These are phyloP conservation scores for Thuja plicata DNA, from an alignment of 83 land plant species.

Conservation along the genomic window DNA sequence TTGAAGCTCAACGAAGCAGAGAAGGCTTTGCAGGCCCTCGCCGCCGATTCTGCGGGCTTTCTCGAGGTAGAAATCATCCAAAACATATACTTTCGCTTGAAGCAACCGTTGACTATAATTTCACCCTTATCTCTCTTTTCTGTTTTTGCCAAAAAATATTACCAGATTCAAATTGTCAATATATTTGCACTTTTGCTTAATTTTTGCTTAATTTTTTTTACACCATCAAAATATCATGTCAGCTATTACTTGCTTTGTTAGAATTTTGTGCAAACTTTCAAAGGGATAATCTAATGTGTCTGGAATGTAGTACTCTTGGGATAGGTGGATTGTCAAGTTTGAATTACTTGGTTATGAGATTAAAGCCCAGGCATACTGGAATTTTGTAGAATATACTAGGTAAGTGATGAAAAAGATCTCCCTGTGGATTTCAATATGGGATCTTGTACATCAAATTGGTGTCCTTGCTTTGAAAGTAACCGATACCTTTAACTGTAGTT, in stretches of 20 bases:
- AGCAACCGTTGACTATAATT: neutral
- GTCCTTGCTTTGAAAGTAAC: neutral
- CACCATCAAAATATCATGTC: neutral
- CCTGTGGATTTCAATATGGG: neutral
- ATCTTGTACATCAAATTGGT: neutral
- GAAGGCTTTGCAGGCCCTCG: slow-evolving; percentile 93
- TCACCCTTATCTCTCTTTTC: neutral
- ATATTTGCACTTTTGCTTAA: neutral
- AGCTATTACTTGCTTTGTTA: neutral
- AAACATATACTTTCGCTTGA: neutral
- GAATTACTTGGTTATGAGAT: neutral
- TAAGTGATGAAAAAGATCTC: too few relatives aligned
- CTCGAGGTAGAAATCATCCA: slow-evolving; percentile 65
- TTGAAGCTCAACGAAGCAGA: slow-evolving; percentile 80
- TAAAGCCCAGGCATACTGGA: neutral
- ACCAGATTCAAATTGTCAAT: neutral
- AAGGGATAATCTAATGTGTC: neutral
- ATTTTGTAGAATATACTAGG: neutral
- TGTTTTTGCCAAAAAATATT: neutral
- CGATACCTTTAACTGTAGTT: too few relatives aligned
- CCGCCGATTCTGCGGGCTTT: slow-evolving; percentile 91
- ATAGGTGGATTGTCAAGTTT: neutral
- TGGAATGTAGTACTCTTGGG: neutral
- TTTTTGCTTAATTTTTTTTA: neutral
- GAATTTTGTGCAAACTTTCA: neutral